These are phyloP conservation scores for Ampelomyces quisqualis DNA, from an alignment of 2,329 filamentous ascomycete species.

Conservation along the genomic window DNA sequence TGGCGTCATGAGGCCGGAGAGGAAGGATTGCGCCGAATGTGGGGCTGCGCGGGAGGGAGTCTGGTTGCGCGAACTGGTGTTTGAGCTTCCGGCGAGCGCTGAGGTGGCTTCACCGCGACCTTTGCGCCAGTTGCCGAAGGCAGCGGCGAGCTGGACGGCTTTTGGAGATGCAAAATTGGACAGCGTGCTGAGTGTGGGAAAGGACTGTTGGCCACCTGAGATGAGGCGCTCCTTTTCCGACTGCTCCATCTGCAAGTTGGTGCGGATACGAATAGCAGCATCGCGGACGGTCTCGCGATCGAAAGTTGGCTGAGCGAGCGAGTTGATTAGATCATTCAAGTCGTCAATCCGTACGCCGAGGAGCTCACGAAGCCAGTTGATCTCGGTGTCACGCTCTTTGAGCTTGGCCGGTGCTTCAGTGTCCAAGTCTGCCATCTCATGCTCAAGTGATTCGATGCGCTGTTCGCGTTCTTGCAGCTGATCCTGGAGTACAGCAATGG, in stretches of 20 bases:
- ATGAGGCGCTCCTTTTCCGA: conserved; percentile 87
- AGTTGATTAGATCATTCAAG: conserved; percentile 84
- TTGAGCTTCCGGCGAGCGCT: conserved; percentile 41
- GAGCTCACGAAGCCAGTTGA: conserved; percentile 90
- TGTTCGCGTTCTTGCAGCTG: conserved; percentile 93
- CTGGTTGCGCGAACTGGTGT: conserved; percentile 31
- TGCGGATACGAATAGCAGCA: conserved; percentile 86
- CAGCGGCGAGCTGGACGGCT: conserved; percentile 88
- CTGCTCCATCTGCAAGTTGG: conserved; percentile 97
- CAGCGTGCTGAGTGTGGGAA: conserved; percentile 76
- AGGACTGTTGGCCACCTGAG: conserved; percentile 59
- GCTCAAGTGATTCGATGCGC: conserved; percentile 83
- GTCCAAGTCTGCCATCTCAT: conserved; percentile 66
- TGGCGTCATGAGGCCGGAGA: conserved; percentile 85
- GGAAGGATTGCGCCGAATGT: conserved; percentile 59
- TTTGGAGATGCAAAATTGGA: conserved; percentile 78
- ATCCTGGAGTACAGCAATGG: conserved; percentile 93
- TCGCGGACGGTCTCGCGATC: conserved; percentile 81
- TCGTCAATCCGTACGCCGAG: conserved; percentile 88
- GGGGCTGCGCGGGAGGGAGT: conserved; percentile 44
- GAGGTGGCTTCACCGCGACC: conserved; percentile 54
- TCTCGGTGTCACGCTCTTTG: conserved; percentile 89
- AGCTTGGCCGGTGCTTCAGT: conserved; percentile 79
- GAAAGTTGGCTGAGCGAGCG: conserved; percentile 72
- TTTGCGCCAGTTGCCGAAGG: conserved; percentile 94